Percentiles rank a stretch among this genome's conserved stretches.
phyloP scores from a whole-genome alignment of 176 grass and related monocot genomes.

The Saccharum officinarum region DNA sequence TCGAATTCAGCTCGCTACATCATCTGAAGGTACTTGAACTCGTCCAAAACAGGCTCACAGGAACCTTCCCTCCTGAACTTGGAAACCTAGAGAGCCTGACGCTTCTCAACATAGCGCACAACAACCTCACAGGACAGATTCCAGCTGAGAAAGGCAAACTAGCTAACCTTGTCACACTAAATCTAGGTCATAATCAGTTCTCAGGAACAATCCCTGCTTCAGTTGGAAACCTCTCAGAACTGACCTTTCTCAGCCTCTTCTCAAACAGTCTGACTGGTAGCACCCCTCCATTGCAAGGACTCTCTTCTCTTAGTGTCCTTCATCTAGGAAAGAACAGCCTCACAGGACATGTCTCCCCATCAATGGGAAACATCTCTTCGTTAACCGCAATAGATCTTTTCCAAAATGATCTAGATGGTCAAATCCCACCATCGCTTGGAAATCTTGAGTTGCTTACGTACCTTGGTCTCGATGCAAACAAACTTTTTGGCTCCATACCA shows the following conservation, averaged over 20 bases:
- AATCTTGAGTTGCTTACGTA: not conserved
- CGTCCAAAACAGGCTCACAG: not conserved
- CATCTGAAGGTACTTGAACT: conserved; percentile 1
- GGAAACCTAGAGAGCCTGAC: not conserved
- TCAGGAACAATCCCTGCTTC: conserved; percentile 25
- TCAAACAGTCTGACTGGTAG: not conserved
- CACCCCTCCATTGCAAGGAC: not conserved
- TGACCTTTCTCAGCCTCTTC: not conserved
- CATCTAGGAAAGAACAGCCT: not conserved
- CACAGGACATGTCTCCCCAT: not conserved
- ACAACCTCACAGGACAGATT: conserved; percentile 37
- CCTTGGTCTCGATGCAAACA: not conserved
- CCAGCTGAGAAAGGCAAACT: not conserved
- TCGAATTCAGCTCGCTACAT: not conserved
- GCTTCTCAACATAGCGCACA: not conserved
- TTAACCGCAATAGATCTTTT: not conserved
- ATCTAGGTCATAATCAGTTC: not conserved
- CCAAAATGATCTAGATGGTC: not conserved
- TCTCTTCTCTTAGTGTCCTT: conserved; percentile 1
- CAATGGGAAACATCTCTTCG: not conserved
- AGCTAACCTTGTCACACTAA: not conserved
- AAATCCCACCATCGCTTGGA: conserved; percentile 4
- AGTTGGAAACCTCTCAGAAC: conserved; percentile 1
- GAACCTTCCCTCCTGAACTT: not conserved
- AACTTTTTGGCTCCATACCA: not conserved